Conservation (phyloP, 2,329 filamentous ascomycete genomes). For the Stagonosporopsis vannaccii region DNA sequence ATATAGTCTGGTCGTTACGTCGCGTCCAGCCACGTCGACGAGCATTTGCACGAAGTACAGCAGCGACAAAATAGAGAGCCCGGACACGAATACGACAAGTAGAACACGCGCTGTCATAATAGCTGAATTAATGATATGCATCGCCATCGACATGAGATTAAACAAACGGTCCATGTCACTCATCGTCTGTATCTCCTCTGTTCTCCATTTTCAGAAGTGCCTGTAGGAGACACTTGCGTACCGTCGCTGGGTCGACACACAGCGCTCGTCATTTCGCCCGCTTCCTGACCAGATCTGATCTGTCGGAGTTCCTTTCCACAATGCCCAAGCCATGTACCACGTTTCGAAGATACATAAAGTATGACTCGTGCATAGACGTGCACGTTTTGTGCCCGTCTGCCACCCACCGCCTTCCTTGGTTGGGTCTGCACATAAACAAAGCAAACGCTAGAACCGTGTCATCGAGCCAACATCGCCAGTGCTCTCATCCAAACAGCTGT, state of each 20-base stretch:
- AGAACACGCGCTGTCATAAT: neutral
- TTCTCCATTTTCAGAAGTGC: neutral
- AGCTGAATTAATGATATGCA: neutral
- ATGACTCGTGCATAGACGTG: neutral
- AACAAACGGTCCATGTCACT: neutral
- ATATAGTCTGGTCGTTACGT: too few species aligned
- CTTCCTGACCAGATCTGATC: neutral
- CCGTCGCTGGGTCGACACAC: too few species aligned
- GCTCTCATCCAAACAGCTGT: neutral
- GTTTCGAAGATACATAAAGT: neutral
- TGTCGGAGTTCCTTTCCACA: neutral
- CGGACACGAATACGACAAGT: too few species aligned
- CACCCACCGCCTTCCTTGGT: neutral
- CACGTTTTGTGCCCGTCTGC: neutral
- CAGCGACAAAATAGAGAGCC: too few species aligned
- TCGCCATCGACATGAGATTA: neutral
- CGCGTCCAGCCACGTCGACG: too few species aligned
- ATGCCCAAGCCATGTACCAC: neutral
- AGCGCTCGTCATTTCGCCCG: neutral
- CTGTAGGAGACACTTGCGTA: neutral
- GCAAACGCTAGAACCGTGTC: neutral
- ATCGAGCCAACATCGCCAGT: neutral
- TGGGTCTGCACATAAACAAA: neutral
- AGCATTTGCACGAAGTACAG: too few species aligned
- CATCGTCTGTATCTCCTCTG: neutral